A percentile compares a stretch with the other conserved stretches of the same genome.
Evolutionary conservation across 2,329 filamentous ascomycete species (phyloP).

Genomic region (Penicillium frequentans): DNA sequence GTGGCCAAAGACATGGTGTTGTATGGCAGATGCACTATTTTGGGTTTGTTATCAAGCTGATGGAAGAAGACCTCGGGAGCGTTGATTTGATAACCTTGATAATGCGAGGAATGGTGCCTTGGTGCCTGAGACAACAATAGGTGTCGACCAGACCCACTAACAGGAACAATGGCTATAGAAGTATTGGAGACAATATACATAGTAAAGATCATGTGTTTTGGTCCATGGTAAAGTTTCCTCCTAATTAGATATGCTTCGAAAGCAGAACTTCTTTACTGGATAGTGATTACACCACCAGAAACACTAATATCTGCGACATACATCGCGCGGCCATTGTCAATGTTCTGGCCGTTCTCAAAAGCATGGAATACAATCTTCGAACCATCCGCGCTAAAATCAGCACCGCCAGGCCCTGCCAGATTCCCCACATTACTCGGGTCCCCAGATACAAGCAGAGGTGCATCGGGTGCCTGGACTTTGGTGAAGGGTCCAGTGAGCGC

Average conservation of each 20-base stretch:
- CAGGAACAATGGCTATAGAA: neutral
- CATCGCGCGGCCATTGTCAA: conserved; percentile 19
- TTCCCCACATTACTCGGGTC: conserved; percentile 21
- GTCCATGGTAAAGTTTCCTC: too few species aligned
- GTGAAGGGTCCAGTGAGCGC: conserved; percentile 29
- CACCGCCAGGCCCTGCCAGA: conserved; percentile 31
- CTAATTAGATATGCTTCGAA: too few species aligned
- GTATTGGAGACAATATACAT: neutral
- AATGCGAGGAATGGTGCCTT: neutral
- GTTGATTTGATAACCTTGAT: neutral
- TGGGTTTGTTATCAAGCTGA: neutral
- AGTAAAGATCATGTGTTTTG: neutral
- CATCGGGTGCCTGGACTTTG: conserved; percentile 24
- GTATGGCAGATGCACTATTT: neutral
- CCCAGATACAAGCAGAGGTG: conserved; percentile 28
- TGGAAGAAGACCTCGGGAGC: neutral
- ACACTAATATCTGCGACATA: conserved; percentile 18
- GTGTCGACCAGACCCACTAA: neutral
- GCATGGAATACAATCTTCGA: conserved; percentile 30
- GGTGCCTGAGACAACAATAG: conserved; percentile 4
- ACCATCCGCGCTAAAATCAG: conserved; percentile 27
- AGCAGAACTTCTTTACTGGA: neutral
- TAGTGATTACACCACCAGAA: conserved; percentile 11
- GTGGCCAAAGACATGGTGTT: neutral
- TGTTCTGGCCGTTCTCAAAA: conserved; percentile 22